Percentiles rank a stretch among this genome's conserved stretches.
phyloP scores from a whole-genome alignment of 2,329 filamentous ascomycete genomes.

The Cordyceps fumosorosea region DNA sequence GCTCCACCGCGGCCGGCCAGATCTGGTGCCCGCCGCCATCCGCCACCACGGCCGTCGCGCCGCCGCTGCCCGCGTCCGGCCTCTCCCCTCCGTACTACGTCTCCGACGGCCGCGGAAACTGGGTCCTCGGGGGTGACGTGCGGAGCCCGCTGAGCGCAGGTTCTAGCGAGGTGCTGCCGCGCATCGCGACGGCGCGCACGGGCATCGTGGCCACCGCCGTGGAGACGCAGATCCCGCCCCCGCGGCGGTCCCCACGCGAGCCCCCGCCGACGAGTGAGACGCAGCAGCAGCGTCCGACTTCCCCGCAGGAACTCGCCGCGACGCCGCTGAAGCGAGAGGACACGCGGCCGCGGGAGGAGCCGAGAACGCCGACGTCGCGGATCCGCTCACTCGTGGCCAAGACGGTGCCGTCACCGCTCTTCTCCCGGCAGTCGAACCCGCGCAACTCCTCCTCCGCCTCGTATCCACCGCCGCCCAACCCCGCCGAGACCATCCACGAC shows the following conservation, averaged over 20 bases:
- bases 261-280: background rate
- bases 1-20: slow-evolving; percentile 30
- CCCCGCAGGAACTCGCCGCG: background rate
- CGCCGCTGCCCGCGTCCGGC: slow-evolving; percentile 25
- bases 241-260: background rate
- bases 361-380: background rate
- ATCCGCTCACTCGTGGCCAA: background rate
- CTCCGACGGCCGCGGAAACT: slow-evolving; percentile 47
- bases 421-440: slow-evolving; percentile 8
- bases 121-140: slow-evolving; percentile 38
- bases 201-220: background rate
- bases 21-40: slow-evolving; percentile 46
- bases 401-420: slow-evolving; percentile 13
- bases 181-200: slow-evolving; percentile 4
- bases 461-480: background rate
- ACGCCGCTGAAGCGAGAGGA: background rate
- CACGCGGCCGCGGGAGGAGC: background rate
- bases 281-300: background rate
- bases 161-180: slow-evolving; percentile 3
- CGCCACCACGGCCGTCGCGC: slow-evolving; percentile 18
- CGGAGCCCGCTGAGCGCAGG: slow-evolving; percentile 16
- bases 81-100: slow-evolving; percentile 32
- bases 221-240: background rate
- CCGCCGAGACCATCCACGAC: background rate
- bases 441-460: slow-evolving; percentile 11